Base-by-base conservation (phyloP, 2,329 filamentous ascomycete species). In the Nothomitra cinnamomea region DNA sequence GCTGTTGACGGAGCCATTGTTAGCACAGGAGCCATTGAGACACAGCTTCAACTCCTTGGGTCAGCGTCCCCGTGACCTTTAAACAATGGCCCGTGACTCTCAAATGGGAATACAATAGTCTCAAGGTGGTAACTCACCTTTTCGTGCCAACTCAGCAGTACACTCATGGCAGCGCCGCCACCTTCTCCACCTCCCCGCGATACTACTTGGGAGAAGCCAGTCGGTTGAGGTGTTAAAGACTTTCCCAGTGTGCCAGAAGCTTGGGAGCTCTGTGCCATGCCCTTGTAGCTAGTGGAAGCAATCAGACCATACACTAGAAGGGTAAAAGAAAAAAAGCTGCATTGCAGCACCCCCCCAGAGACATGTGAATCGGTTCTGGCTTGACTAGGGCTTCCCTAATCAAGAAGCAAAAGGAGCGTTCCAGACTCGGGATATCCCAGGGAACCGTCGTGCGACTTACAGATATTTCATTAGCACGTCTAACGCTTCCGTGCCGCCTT, bases 391-490 rank as follows among this genome's bases (percentile, higher is more conserved):
- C n/a, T n/a, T 40, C 2, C 12, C 12, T 28, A 32, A 42, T 32
- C 13, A 25, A 42, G 51, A 32, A 45, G 15, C n/a, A 36, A 35
- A 22, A 12, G 3, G 17, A 32, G 32, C 22, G 15, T 17, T 21
- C 40, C 43, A 12, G 25, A 28, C 21, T n/a, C 28, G 42, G 47
- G 35, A 51, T 53, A 47, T 48, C 41, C 10, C 53, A 49, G 47
- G 48, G 42, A 3, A 28, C 24, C 24, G 24, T 32, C 2, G 2
- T 48, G 42, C 45, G 55, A 74, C 84, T 63, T 79, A 95, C 81
- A 95, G 74, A 70, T 95, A 98, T 73, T 98, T 98, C 86, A 95
- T 95, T 67, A 98, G 72, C 52, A 90, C 87, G 67, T 98, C 92
- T 60, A 94, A 72, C 57, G 85, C 77, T 69, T 96, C 92, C 57